Base-by-base conservation (phyloP, 164 flowering plant genomes). In the Malania oleifera region DNA sequence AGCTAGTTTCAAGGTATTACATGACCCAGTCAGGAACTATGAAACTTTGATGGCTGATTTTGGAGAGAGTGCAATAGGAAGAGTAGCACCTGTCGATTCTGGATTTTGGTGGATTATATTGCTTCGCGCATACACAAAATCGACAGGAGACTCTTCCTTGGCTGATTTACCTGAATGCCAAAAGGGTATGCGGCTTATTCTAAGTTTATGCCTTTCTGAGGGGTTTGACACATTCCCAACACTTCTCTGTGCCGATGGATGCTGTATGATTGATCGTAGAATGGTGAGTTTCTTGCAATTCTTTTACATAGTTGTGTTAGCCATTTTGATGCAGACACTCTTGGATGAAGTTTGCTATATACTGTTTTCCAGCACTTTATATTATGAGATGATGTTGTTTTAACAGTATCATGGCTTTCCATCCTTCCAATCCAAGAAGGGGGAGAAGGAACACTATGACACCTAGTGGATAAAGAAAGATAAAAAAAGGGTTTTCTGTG, bases 141-240 rank as follows among this genome's bases (percentile, higher is more conserved):
- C 84, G 9, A 89, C 92, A 3, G 85, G 86, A 40, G 93, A 89
- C 53, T 25, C 77, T 57, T 77, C 89, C 29, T 70, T 89, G 62
- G 84, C 87, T 29, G 91, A 89, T 29, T 45, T 52, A 64, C 89
- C 96, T 14, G 92, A 84, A 53, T 81, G 88, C 73, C 96, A 84
- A 73, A 80, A 70, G 77, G 95, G 93, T 20, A 86, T 86, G 78
- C 84, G 79, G 19, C 80, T 86, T 34, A 86, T 89, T 65, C 65
- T 86, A 54, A 83, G 79, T 57, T 59, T 86, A 52, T 86, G 91
- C 55, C 88, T 89, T 24, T 86, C 95, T 31, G 91, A 89, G 70
- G 96, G 96, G 31, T 89, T 89, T 64, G 96, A 89, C 51, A 89
- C 96, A 52, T 86, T 89, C 64, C 96, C 96, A 6, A 86, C 96